A percentile compares a stretch with the other conserved stretches of the same genome.
Evolutionary conservation across 768 basidiomycete species (phyloP).

Genomic region (Psilocybe subaeruginosa): DNA sequence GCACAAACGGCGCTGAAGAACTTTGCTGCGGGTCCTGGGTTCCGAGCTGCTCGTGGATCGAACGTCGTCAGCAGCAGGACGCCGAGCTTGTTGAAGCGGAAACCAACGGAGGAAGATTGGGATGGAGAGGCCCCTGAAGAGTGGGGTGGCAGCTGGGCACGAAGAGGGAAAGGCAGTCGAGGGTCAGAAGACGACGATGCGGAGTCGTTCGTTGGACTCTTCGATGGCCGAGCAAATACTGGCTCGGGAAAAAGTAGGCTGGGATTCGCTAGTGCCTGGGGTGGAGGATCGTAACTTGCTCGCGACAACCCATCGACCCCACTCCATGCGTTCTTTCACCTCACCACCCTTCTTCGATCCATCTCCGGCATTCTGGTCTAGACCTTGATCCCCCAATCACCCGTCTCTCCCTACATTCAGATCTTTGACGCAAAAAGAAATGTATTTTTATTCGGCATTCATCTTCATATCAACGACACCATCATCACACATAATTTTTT

Average conservation of each 20-base stretch:
- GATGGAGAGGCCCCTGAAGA: slow-evolving; percentile 29
- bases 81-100: slow-evolving; percentile 16
- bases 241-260: not conserved
- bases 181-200: slow-evolving; percentile 31
- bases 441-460: slow-evolving; percentile 7
- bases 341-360: not conserved
- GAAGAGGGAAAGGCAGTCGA: slow-evolving; percentile 19
- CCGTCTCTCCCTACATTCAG: not conserved
- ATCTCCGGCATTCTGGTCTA: not conserved
- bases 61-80: slow-evolving; percentile 15
- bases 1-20: slow-evolving; percentile 19
- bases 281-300: not conserved
- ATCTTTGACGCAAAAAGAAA: not conserved
- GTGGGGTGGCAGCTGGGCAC: slow-evolving; percentile 29
- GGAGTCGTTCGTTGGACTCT: slow-evolving; percentile 27
- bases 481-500: not conserved
- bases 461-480: not conserved
- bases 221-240: slow-evolving; percentile 3
- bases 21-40: slow-evolving; percentile 2
- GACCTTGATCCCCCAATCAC: not conserved
- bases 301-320: too few species aligned
- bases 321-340: not conserved
- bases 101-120: slow-evolving; percentile 20
- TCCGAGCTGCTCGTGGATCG: slow-evolving; percentile 17
- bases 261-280: not conserved